A percentile compares a stretch with the other conserved stretches of the same genome.
Conservation (phyloP, 768 basidiomycete genomes). For the Russula abietina region DNA sequence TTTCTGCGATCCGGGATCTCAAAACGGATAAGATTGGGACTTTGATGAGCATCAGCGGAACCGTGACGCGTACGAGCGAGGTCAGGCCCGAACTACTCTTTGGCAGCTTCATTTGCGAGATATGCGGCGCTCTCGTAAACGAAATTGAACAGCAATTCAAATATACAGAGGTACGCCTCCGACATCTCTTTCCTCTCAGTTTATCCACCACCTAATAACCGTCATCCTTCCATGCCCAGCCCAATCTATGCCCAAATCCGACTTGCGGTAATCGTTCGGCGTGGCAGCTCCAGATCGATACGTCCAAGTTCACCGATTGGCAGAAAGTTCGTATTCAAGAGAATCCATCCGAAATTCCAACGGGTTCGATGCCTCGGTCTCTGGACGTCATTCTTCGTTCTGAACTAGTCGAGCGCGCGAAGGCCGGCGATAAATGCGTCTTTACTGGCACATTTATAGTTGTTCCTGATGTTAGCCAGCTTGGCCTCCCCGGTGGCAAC, state of each 20-base stretch:
- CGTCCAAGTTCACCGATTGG: slow-evolving; percentile 97
- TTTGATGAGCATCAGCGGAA: slow-evolving; percentile 91
- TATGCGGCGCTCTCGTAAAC: slow-evolving; percentile 77
- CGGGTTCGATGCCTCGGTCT: slow-evolving; percentile 96
- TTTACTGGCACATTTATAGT: slow-evolving; percentile 98
- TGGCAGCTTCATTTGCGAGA: slow-evolving; percentile 90
- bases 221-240: slow-evolving; percentile 43
- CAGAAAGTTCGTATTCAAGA: slow-evolving; percentile 99
- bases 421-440: slow-evolving; percentile 97
- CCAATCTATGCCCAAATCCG: slow-evolving; percentile 88
- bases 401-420: slow-evolving; percentile 96
- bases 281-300: slow-evolving; percentile 95
- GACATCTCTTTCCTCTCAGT: background rate
- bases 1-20: slow-evolving; percentile 90
- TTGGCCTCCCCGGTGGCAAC: slow-evolving; percentile 92
- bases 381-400: slow-evolving; percentile 92
- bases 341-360: slow-evolving; percentile 97
- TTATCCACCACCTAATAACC: background rate
- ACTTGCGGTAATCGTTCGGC: slow-evolving; percentile 84
- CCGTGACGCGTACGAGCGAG: slow-evolving; percentile 95
- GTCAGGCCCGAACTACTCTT: slow-evolving; percentile 91
- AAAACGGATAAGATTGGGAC: slow-evolving; percentile 92
- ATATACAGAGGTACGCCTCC: slow-evolving; percentile 77
- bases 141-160: slow-evolving; percentile 99
- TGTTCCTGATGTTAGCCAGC: slow-evolving; percentile 94